These are phyloP conservation scores for Penicillium odoratum DNA, from an alignment of 495 filamentous ascomycete species.

Conservation along the genomic window DNA sequence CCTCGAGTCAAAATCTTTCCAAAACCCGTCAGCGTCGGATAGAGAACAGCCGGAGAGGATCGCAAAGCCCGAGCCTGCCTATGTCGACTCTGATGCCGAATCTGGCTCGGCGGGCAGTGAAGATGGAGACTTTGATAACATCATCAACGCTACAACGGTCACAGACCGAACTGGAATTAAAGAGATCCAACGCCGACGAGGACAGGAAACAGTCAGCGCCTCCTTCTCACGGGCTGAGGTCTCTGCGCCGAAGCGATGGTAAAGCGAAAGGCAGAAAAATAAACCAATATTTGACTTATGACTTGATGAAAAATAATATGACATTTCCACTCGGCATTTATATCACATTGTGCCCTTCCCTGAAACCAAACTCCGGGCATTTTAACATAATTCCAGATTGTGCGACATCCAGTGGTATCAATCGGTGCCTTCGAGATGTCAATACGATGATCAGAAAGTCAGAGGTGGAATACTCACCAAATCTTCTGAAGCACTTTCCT, in stretches of 20 bases:
- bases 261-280: not conserved
- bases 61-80: slow-evolving; percentile 41
- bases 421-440: not conserved
- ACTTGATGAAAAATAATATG: not conserved
- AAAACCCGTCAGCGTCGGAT: slow-evolving; percentile 57
- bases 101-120: slow-evolving; percentile 70
- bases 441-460: not conserved
- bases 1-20: slow-evolving; percentile 81
- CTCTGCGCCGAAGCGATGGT: slow-evolving; percentile 62
- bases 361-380: not conserved
- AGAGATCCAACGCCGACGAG: slow-evolving; percentile 52
- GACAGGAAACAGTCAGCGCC: slow-evolving; percentile 49
- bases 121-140: slow-evolving; percentile 79
- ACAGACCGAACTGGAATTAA: slow-evolving; percentile 80
- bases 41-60: slow-evolving; percentile 58
- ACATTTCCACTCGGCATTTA: not conserved
- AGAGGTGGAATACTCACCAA: not conserved
- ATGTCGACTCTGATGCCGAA: slow-evolving; percentile 70
- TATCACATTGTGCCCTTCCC: not conserved
- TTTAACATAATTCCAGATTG: not conserved
- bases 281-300: not conserved
- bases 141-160: slow-evolving; percentile 83
- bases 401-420: not conserved
- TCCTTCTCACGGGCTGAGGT: slow-evolving; percentile 64
- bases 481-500: not conserved